These are phyloP conservation scores for Verticillium klebahnii DNA, from an alignment of 2,329 filamentous ascomycete species.

Conservation along the genomic window DNA sequence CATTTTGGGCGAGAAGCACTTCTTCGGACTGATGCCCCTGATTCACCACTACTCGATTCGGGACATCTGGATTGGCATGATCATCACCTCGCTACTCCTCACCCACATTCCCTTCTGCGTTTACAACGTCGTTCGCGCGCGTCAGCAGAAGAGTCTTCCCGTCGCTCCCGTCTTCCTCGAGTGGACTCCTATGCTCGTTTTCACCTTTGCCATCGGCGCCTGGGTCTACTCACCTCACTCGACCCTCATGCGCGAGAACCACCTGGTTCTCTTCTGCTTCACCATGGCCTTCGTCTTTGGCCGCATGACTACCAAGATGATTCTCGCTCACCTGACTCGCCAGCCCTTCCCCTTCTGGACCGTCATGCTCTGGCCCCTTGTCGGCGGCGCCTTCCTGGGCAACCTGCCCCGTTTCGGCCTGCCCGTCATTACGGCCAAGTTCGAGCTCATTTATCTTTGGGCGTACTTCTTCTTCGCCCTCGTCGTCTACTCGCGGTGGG, in stretches of 20 bases:
- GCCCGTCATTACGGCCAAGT: conserved; percentile 54
- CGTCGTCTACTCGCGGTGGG: conserved; percentile 91
- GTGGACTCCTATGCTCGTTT: conserved; percentile 88
- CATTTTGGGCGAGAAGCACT: conserved; percentile 55
- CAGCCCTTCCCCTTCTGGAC: conserved; percentile 98
- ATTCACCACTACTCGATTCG: conserved; percentile 72
- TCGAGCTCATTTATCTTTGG: conserved; percentile 79
- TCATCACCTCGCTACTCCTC: conserved; percentile 60
- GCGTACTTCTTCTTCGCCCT: conserved; percentile 78
- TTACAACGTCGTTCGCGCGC: conserved; percentile 75
- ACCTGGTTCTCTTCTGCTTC: conserved; percentile 85
- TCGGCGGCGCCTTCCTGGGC: conserved; percentile 76
- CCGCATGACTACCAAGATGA: conserved; percentile 98
- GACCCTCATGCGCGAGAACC: conserved; percentile 74
- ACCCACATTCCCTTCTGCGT: conserved; percentile 87
- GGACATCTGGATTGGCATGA: conserved; percentile 80
- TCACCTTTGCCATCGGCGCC: conserved; percentile 65
- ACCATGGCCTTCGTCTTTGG: conserved; percentile 97
- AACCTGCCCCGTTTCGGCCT: conserved; percentile 79
- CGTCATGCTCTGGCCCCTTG: conserved; percentile 78
- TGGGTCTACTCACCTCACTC: conserved; percentile 94
- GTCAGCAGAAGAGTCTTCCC: conserved; percentile 66
- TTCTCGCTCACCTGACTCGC: conserved; percentile 86
- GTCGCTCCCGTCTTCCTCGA: conserved; percentile 82
- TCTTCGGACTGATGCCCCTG: conserved; percentile 48